Evolutionary conservation across 352 stramenopile genomes (phyloP), one percentile per base, ranked within the genome.

Genomic region (Globisporangium carolinianum): DNA sequence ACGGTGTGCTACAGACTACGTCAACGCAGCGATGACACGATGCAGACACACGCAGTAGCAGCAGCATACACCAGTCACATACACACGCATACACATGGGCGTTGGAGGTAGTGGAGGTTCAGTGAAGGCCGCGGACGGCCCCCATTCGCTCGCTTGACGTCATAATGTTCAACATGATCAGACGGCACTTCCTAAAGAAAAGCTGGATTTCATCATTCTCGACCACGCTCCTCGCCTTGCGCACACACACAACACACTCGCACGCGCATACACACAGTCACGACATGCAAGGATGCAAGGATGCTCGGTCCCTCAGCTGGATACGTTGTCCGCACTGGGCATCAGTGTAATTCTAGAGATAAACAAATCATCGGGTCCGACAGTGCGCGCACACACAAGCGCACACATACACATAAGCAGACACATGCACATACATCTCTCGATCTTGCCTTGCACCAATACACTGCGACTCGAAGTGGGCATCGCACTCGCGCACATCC

Each of bases 101-200:
- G n/a, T n/a, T n/a, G n/a, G 7, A 45, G 5, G 39, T 45, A 11
- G 51, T 55, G 51, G 51, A 55, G 6, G 32, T 43, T 55, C 51
- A 55, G 51, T 55, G 51, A 46, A n/a, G 51, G n/a, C 35, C 51
- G 36, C 11, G 37, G 37, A 55, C 51, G 47, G 37, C 18, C 47
- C 47, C 47, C n/a, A 51, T 51, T 37, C 32, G 51, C 51, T 55
- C 37, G 51, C 45, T 55, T 55, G 51, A 58, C 56, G 56, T 61
- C 56, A 61, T 61, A 61, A 61, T 61, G 56, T 61, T 61, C 56
- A 61, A 61, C 56, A 61, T 61, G 18, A 61, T 61, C 56, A 61
- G 56, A 61, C 56, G 56, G 56, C 56, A 61, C 56, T 61, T 61
- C 56, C 56, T 61, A 56, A 61, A 56, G 39, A 50, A 56, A 57